These are phyloP conservation scores for Erodium chrysanthum DNA, from an alignment of 441 rosid genomes.

Conservation along the genomic window DNA sequence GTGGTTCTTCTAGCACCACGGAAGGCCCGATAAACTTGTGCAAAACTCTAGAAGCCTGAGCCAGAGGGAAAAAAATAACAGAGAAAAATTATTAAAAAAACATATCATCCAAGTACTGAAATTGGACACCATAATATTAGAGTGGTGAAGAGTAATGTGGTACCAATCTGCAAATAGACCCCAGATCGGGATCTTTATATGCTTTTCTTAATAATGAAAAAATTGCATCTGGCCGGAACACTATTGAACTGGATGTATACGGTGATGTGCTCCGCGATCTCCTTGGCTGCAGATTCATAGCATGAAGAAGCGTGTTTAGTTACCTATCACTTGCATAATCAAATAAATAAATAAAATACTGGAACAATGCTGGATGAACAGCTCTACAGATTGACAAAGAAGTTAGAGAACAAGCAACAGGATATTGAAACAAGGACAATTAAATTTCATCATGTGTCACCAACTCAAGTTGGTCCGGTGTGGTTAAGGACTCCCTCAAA, in stretches of 20 bases:
- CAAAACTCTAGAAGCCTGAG: conserved; percentile 61
- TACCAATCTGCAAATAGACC: conserved; percentile 58
- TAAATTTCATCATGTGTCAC: not conserved
- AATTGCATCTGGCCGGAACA: conserved; percentile 55
- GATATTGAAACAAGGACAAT: not conserved
- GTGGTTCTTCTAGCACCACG: conserved; percentile 31
- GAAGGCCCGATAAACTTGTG: conserved; percentile 49
- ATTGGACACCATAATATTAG: conserved; percentile 16
- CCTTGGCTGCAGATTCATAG: conserved; percentile 47
- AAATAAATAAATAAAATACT: not conserved
- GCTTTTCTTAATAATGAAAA: conserved; percentile 64
- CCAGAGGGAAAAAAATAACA: conserved; percentile 19
- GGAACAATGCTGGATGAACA: not conserved
- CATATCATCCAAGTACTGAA: conserved; percentile 10
- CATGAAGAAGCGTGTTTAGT: conserved; percentile 15
- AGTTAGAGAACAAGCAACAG: not conserved
- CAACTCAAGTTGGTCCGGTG: too few relatives aligned
- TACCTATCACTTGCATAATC: conserved; percentile 10
- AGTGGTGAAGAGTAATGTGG: conserved; percentile 19
- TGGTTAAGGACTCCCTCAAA: too few relatives aligned
- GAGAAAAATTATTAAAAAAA: conserved; percentile 16
- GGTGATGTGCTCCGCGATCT: conserved; percentile 48
- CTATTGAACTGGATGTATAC: conserved; percentile 42
- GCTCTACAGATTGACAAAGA: conserved; percentile 1
- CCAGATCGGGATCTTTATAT: conserved; percentile 51